phyloP scores from a whole-genome alignment of 148 eudicot genomes.

The Beta vulgaris region DNA sequence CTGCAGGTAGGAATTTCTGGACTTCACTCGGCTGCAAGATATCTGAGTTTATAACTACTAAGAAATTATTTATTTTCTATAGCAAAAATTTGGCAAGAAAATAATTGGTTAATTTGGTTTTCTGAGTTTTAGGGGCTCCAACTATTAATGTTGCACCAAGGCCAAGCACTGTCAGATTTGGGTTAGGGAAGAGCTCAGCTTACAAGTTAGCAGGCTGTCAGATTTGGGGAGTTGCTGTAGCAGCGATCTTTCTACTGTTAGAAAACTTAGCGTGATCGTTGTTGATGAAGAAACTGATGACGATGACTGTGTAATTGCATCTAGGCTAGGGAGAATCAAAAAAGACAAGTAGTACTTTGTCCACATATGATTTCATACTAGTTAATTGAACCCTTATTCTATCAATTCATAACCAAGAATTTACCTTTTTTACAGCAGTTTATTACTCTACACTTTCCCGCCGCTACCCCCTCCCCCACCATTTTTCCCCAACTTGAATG shows the following conservation, averaged over 20 bases:
- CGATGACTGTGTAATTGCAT: not conserved
- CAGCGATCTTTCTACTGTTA: conserved; percentile 19
- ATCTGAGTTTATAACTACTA: not conserved
- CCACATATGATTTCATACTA: conserved; percentile 7
- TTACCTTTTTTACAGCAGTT: not conserved
- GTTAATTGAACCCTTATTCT: conserved; percentile 1
- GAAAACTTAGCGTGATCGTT: not conserved
- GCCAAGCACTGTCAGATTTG: conserved; percentile 39
- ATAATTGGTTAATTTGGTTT: not conserved
- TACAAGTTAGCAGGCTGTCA: conserved; percentile 26
- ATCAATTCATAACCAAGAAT: not conserved
- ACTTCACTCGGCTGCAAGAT: not conserved
- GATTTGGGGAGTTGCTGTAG: conserved; percentile 18
- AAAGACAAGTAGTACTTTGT: not conserved
- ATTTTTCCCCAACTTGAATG: no score
- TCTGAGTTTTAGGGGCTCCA: conserved; percentile 45
- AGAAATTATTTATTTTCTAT: not conserved
- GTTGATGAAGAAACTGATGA: not conserved
- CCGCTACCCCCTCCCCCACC: no score
- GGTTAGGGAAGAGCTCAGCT: conserved; percentile 34
- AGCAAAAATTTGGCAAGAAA: not conserved
- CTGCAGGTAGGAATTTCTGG: conserved; percentile 32
- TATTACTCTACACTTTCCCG: no score
- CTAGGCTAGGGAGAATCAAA: not conserved
- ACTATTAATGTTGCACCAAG: conserved; percentile 42